phyloP scores from a whole-genome alignment of 2,329 filamentous ascomycete species.

The Cladophialophora carrionii region DNA sequence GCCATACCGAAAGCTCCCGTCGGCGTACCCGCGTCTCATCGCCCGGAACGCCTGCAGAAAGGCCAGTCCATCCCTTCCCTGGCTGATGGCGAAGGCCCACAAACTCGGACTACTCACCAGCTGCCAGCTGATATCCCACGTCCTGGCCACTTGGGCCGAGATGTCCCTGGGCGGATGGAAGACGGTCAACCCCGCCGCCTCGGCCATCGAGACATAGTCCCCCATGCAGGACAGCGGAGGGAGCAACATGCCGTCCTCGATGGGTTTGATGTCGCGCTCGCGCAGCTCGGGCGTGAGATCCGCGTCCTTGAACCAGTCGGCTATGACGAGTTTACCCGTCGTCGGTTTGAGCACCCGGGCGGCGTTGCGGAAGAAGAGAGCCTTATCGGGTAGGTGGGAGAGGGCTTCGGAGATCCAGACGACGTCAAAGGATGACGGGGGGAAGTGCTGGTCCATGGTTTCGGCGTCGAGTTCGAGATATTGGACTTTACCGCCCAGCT shows the following conservation, averaged over 20 bases:
- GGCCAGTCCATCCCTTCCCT: slow-evolving; percentile 63
- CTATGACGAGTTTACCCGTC: slow-evolving; percentile 58
- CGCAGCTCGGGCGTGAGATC: slow-evolving; percentile 51
- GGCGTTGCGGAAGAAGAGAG: slow-evolving; percentile 61
- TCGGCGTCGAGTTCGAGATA: slow-evolving; percentile 66
- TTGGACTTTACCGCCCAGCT: slow-evolving; percentile 50
- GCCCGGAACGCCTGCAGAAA: slow-evolving; percentile 65
- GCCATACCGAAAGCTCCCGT: slow-evolving; percentile 62
- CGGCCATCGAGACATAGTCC: slow-evolving; percentile 58
- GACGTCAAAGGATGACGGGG: slow-evolving; percentile 53
- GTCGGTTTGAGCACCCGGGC: slow-evolving; percentile 50
- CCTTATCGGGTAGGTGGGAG: slow-evolving; percentile 63
- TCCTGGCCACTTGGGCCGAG: slow-evolving; percentile 61
- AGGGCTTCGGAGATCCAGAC: slow-evolving; percentile 67
- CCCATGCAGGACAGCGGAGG: slow-evolving; percentile 59
- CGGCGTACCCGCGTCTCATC: slow-evolving; percentile 63
- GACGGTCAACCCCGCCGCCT: slow-evolving; percentile 53
- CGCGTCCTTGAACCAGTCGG: slow-evolving; percentile 65
- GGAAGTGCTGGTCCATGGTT: slow-evolving; percentile 61
- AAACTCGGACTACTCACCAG: slow-evolving; percentile 63
- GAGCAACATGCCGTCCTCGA: slow-evolving; percentile 66
- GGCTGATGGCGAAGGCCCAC: slow-evolving; percentile 64
- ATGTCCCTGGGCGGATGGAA: slow-evolving; percentile 56
- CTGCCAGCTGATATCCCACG: slow-evolving; percentile 67
- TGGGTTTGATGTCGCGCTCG: slow-evolving; percentile 59